Percentiles rank a stretch among this genome's conserved stretches.
Evolutionary conservation across 1,284 basidiomycete species (phyloP).

Genomic region (Melampsora americana): DNA sequence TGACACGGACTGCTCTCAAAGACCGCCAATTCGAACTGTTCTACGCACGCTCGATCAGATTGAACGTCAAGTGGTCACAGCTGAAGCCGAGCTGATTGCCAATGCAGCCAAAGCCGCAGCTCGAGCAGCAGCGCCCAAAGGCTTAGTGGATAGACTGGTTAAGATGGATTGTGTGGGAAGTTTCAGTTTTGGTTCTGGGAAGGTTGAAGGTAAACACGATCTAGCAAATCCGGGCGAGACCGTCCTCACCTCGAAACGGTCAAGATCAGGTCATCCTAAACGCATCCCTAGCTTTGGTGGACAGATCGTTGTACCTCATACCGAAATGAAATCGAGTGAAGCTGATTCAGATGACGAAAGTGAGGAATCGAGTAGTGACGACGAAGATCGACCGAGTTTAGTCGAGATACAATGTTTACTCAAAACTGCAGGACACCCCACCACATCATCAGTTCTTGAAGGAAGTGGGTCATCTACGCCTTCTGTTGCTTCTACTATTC

Average conservation of each 20-base stretch:
- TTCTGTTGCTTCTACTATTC: conserved; percentile 14
- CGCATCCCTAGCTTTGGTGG: conserved; percentile 37
- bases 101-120: background rate
- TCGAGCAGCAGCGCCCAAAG: background rate
- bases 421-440: conserved; percentile 1
- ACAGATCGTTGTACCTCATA: conserved; percentile 23
- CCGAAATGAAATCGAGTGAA: background rate
- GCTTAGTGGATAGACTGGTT: background rate
- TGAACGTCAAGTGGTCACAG: conserved; percentile 72
- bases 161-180: conserved; percentile 26
- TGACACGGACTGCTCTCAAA: conserved; percentile 63
- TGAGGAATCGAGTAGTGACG: background rate
- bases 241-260: background rate
- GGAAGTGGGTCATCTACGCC: background rate
- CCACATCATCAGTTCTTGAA: background rate
- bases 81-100: conserved; percentile 59
- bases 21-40: conserved; percentile 75
- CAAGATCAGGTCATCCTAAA: conserved; percentile 19
- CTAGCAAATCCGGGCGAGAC: background rate
- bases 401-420: background rate
- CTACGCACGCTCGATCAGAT: conserved; percentile 71
- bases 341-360: conserved; percentile 3
- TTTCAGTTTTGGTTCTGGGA: conserved; percentile 21
- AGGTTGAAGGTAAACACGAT: conserved; percentile 1
- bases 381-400: conserved; percentile 4